phyloP scores from a whole-genome alignment of 805 yeast genomes.

The Suhomyces sp. region DNA sequence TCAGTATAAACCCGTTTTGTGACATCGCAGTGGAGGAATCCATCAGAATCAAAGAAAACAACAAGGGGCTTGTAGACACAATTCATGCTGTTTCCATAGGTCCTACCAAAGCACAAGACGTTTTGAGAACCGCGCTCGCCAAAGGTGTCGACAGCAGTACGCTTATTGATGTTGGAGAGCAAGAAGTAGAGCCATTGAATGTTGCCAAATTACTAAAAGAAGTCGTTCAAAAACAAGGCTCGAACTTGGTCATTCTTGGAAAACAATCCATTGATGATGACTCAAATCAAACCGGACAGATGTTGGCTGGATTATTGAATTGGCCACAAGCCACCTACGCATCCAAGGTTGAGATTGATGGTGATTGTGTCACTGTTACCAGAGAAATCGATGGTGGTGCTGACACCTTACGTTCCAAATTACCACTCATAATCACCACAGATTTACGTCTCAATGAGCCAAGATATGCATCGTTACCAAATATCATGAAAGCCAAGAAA shows the following conservation, averaged over 20 bases:
- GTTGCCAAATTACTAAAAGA: constrained; percentile 83
- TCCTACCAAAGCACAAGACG: constrained; percentile 80
- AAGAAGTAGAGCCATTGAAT: constrained; percentile 77
- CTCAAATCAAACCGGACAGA: constrained; percentile 92
- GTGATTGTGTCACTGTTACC: constrained; percentile 64
- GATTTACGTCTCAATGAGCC: constrained; percentile 95
- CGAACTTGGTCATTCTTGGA: constrained; percentile 85
- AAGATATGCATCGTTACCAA: constrained; percentile 92
- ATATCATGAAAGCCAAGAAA: constrained; percentile 97
- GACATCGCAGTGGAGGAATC: constrained; percentile 98
- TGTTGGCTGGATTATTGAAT: constrained; percentile 85
- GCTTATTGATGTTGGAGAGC: constrained; percentile 71
- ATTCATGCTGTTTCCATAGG: constrained; percentile 94
- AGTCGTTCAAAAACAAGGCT: constrained; percentile 63
- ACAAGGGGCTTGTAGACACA: constrained; percentile 66
- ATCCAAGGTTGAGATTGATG: constrained; percentile 67
- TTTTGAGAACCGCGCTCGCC: constrained; percentile 85
- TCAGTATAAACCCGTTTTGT: constrained; percentile 93
- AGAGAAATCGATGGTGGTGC: constrained; percentile 96
- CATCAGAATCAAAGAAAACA: constrained; percentile 63
- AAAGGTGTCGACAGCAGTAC: constrained; percentile 91
- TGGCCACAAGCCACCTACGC: constrained; percentile 99
- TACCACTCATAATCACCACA: constrained; percentile 87
- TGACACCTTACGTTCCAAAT: constrained; percentile 69
- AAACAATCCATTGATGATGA: constrained; percentile 98